Percentiles rank a stretch among this genome's conserved stretches.
Conservation (phyloP, 2,329 filamentous ascomycete genomes). For the Ophiostoma pallidulum region DNA sequence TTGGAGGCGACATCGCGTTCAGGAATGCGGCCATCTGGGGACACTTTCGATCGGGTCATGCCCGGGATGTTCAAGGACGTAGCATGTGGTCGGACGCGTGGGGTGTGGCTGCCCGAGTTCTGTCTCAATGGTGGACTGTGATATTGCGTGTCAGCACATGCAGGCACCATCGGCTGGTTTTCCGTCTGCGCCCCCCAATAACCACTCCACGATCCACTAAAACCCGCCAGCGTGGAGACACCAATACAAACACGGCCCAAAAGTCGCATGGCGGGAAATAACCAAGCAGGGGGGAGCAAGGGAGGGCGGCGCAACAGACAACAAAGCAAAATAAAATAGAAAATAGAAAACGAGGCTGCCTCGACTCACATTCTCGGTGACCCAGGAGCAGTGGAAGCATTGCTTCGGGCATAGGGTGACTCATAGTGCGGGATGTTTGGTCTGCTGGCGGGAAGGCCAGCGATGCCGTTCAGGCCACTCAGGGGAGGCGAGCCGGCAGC, state of each 20-base stretch:
- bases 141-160: constrained; percentile 11
- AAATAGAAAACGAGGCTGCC: neutral
- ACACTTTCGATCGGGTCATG: constrained; percentile 89
- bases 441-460: constrained; percentile 22
- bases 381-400: constrained; percentile 48
- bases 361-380: constrained; percentile 52
- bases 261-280: constrained; percentile 14
- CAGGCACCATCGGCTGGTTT: constrained; percentile 7
- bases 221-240: neutral
- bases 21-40: constrained; percentile 88
- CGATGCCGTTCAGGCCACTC: constrained; percentile 30
- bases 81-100: constrained; percentile 69
- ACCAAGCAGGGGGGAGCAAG: neutral
- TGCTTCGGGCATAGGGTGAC: constrained; percentile 46
- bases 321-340: constrained; percentile 9
- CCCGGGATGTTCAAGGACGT: constrained; percentile 96
- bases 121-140: constrained; percentile 57
- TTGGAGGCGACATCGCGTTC: constrained; percentile 92
- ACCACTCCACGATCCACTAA: constrained; percentile 1
- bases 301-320: neutral
- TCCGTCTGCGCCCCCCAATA: neutral
- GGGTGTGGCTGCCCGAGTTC: constrained; percentile 68
- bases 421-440: constrained; percentile 32
- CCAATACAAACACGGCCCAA: neutral
- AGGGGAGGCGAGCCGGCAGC: neutral